Percentiles rank a stretch among this genome's conserved stretches.
phyloP scores from a whole-genome alignment of 768 basidiomycete species.

The Gloeopeniophorella convolvens region DNA sequence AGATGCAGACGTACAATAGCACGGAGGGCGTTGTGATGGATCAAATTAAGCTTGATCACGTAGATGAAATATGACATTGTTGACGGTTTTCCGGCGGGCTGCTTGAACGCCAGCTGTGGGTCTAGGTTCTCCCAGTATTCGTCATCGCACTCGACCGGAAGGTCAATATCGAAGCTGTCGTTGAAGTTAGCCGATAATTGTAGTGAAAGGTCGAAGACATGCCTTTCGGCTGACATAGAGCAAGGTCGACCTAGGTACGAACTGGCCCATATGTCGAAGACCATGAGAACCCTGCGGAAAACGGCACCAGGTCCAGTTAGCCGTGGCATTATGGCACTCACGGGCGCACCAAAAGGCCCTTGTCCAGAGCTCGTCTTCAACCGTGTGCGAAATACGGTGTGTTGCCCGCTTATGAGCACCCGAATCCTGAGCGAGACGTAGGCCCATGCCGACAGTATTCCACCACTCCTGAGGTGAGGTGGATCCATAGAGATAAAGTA shows the following conservation, averaged over 20 bases:
- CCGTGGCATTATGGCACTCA: no score
- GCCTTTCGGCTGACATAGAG: constrained; percentile 71
- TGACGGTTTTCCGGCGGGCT: constrained; percentile 55
- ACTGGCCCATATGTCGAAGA: constrained; percentile 41
- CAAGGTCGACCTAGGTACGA: constrained; percentile 57
- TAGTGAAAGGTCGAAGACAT: not conserved
- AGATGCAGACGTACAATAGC: constrained; percentile 53
- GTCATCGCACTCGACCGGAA: constrained; percentile 19
- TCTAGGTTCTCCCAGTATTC: constrained; percentile 19
- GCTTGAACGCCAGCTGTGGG: constrained; percentile 39
- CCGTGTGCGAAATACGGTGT: constrained; percentile 34
- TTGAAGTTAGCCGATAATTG: no score
- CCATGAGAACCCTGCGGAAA: constrained; percentile 47
- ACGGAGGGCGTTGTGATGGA: constrained; percentile 54
- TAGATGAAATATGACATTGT: constrained; percentile 47
- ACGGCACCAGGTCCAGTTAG: no score
- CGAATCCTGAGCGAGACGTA: constrained; percentile 70
- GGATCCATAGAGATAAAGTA: constrained; percentile 35
- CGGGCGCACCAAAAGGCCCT: constrained; percentile 56
- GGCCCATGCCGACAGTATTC: constrained; percentile 51
- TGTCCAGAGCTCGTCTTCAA: constrained; percentile 71
- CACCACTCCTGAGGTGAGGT: constrained; percentile 47
- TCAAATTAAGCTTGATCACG: constrained; percentile 51
- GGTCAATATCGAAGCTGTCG: constrained; percentile 24
- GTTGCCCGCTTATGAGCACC: constrained; percentile 56